Conservation (phyloP, 371 early-diverging fungal genomes). For the Actinomortierella wolfii region DNA sequence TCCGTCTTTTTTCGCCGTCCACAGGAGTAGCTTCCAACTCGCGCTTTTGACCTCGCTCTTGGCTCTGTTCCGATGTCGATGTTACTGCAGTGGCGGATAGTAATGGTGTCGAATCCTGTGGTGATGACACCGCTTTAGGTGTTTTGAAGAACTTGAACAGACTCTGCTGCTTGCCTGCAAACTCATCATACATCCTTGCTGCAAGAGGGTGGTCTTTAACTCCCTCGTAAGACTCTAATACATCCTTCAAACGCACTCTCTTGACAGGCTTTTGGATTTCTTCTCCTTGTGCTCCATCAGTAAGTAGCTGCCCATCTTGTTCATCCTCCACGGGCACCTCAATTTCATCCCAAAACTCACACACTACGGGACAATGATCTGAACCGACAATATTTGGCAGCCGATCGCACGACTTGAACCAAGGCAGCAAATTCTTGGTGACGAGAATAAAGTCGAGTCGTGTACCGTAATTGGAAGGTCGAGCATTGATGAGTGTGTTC, state of each 20-base stretch:
- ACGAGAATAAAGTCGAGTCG: slow-evolving; percentile 86
- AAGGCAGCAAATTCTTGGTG: slow-evolving; percentile 56
- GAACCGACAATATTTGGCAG: slow-evolving; percentile 73
- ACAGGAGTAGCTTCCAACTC: too few relatives aligned
- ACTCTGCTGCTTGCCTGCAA: slow-evolving; percentile 64
- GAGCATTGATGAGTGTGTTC: slow-evolving; percentile 78
- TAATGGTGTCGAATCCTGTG: not conserved
- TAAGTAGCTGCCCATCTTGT: slow-evolving; percentile 6
- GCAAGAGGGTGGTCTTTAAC: slow-evolving; percentile 50
- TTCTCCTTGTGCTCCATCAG: not conserved
- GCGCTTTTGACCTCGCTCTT: too few relatives aligned
- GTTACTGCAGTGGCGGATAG: not conserved
- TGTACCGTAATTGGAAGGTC: slow-evolving; percentile 68
- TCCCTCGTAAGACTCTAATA: slow-evolving; percentile 25
- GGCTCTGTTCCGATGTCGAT: not conserved
- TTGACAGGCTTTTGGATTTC: not conserved
- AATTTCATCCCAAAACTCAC: slow-evolving; percentile 53
- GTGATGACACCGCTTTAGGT: not conserved
- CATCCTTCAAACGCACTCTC: slow-evolving; percentile 13
- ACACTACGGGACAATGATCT: slow-evolving; percentile 90
- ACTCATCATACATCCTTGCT: slow-evolving; percentile 65
- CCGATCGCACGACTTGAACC: slow-evolving; percentile 64
- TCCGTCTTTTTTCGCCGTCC: too few relatives aligned
- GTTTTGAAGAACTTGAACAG: slow-evolving; percentile 17
- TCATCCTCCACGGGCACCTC: slow-evolving; percentile 31